Conservation (phyloP, 257 asterid species). For the Leonotis leonurus region DNA sequence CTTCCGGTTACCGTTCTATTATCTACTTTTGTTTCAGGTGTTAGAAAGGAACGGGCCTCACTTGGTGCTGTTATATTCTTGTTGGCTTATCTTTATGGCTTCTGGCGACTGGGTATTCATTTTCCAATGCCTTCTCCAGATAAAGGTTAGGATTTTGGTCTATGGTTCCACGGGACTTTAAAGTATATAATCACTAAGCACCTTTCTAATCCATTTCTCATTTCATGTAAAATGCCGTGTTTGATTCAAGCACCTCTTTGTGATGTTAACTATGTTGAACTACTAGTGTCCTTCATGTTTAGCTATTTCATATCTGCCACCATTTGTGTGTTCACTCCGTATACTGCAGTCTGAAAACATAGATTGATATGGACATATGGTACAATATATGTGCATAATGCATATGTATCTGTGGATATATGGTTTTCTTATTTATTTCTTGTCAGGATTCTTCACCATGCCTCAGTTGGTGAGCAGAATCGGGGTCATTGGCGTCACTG, state of each 20-base stretch:
- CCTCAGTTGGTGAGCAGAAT: constrained; percentile 95
- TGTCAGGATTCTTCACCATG: constrained; percentile 89
- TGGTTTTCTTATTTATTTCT: constrained; percentile 7
- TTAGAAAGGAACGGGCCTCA: constrained; percentile 84
- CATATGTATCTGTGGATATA: neutral
- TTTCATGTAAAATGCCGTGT: neutral
- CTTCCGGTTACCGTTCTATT: constrained; percentile 3
- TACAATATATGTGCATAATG: neutral
- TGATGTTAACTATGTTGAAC: neutral
- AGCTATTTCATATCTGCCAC: constrained; percentile 1
- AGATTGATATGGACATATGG: neutral
- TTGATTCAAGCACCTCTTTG: neutral
- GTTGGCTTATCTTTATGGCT: constrained; percentile 80
- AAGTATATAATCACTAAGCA: neutral
- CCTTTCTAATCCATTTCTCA: neutral
- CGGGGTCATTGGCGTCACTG: constrained; percentile 97
- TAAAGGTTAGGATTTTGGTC: constrained; percentile 49
- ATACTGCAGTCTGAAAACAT: neutral
- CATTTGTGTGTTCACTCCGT: neutral
- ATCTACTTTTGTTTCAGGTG: constrained; percentile 47
- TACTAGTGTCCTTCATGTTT: neutral
- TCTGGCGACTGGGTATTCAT: constrained; percentile 99
- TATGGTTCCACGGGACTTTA: neutral
- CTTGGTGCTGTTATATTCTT: constrained; percentile 75
- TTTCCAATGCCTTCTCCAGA: constrained; percentile 99